A percentile compares a stretch with the other conserved stretches of the same genome.
Conservation (phyloP, 2,329 filamentous ascomycete species). For the Pyricularia sp. region DNA sequence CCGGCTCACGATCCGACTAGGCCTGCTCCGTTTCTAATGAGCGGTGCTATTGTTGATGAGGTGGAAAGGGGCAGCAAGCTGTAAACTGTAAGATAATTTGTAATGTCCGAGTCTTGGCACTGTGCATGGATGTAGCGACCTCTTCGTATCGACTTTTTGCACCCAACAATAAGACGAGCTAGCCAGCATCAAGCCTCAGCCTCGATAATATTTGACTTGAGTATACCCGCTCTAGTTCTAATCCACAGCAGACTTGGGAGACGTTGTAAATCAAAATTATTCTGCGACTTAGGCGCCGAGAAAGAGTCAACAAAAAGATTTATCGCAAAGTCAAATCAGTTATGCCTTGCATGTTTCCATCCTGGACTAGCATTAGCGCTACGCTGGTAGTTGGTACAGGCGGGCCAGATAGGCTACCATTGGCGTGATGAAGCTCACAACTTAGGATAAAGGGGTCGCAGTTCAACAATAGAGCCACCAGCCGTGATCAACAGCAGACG, state of each 20-base stretch:
- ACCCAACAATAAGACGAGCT: neutral
- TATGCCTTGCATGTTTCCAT: neutral
- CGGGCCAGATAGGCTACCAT: neutral
- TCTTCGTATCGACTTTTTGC: neutral
- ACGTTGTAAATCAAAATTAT: no score
- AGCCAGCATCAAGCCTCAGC: neutral
- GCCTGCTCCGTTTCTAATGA: conserved; percentile 36
- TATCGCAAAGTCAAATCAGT: neutral
- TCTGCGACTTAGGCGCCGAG: no score
- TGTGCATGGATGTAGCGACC: neutral
- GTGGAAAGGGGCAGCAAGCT: conserved; percentile 24
- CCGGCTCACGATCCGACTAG: neutral
- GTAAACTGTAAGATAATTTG: conserved; percentile 14
- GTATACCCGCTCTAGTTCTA: no score
- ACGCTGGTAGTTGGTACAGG: neutral
- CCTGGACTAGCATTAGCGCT: neutral
- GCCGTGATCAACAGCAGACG: neutral
- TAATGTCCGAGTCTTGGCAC: neutral
- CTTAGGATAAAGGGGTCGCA: neutral
- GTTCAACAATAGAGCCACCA: neutral
- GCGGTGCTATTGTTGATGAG: conserved; percentile 34
- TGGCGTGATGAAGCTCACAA: neutral
- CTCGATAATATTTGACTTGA: no score
- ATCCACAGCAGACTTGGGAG: no score
- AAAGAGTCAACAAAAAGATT: neutral